These are phyloP conservation scores for Hortiboletus rubellus DNA, from an alignment of 1,284 basidiomycete species.

Conservation along the genomic window DNA sequence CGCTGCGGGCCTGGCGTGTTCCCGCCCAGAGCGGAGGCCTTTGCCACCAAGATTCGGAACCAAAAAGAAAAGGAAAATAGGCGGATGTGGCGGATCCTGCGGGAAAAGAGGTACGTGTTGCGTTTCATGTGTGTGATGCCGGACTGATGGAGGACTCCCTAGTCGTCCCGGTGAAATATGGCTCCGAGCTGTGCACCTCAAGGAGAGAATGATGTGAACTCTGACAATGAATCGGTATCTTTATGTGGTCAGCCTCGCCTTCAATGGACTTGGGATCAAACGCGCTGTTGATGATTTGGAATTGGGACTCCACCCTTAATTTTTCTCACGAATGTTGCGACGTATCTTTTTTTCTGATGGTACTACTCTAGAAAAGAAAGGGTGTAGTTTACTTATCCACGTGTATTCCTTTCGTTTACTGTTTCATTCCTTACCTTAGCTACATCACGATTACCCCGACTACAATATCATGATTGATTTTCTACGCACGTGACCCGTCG, in stretches of 20 bases:
- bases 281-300: background rate
- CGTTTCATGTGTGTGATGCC: background rate
- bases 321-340: constrained; percentile 10
- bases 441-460: constrained; percentile 3
- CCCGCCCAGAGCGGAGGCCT: constrained; percentile 49
- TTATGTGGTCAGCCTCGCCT: background rate
- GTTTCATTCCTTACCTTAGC: constrained; percentile 9
- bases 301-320: background rate
- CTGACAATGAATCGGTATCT: background rate
- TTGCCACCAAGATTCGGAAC: constrained; percentile 32
- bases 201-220: constrained; percentile 52
- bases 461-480: constrained; percentile 27
- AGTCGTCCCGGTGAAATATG: constrained; percentile 83
- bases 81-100: constrained; percentile 67
- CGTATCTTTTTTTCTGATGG: constrained; percentile 1
- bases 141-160: constrained; percentile 8
- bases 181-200: constrained; percentile 65
- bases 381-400: constrained; percentile 20
- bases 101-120: constrained; percentile 68
- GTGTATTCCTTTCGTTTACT: constrained; percentile 18
- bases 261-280: background rate
- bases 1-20: constrained; percentile 67
- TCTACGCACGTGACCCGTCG: constrained; percentile 26
- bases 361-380: constrained; percentile 19
- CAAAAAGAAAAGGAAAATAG: constrained; percentile 47